Evolutionary conservation across 257 asterid genomes (phyloP), one percentile per base, ranked within the genome.

Genomic region (Lycium ferocissimum): DNA sequence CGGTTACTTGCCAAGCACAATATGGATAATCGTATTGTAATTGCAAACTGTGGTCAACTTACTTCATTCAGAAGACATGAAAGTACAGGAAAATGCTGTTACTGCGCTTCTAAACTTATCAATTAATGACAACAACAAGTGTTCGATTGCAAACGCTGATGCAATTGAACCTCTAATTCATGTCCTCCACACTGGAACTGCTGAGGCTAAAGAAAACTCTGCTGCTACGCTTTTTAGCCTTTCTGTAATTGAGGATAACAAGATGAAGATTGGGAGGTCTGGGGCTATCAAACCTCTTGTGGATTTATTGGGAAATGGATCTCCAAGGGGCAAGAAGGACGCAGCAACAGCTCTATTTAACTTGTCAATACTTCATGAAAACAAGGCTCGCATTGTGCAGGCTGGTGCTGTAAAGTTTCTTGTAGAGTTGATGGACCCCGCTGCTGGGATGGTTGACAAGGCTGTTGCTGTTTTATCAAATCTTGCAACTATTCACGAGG

Each of bases 181-280:
- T 83, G 90, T 89, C 75, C 90, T 87, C 49, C 45, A 85, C 83
- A 85, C 88, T 0, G 91, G 91, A 67, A 87, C 81, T 37, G 81
- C 86, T 20, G 90, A 89, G 80, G 91, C 89, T 37, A 89, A 82
- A 79, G 91, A 80, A 76, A 89, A 89, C 85, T 84, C 91, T 9
- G 90, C 88, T 38, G 88, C 91, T 79, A 89, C 91, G 40, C 90
- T 89, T 75, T 89, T 89, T 81, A 89, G 91, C 82, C 88, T 89
- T 38, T 89, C 91, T 37, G 88, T 85, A 26, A 84, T 87, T 12
- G 91, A 87, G 88, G 91, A 87, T 45, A 89, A 73, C 89, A 87
- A 87, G 82, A 84, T 82, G 79, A 89, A 85, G 87, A 89, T 87
- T 11, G 91, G 89, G 69, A 89, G 86, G 78, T 86, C 91, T 1